A percentile compares a stretch with the other conserved stretches of the same genome.
phyloP scores from a whole-genome alignment of 2,329 filamentous ascomycete genomes.

The Ascochyta fabae region DNA sequence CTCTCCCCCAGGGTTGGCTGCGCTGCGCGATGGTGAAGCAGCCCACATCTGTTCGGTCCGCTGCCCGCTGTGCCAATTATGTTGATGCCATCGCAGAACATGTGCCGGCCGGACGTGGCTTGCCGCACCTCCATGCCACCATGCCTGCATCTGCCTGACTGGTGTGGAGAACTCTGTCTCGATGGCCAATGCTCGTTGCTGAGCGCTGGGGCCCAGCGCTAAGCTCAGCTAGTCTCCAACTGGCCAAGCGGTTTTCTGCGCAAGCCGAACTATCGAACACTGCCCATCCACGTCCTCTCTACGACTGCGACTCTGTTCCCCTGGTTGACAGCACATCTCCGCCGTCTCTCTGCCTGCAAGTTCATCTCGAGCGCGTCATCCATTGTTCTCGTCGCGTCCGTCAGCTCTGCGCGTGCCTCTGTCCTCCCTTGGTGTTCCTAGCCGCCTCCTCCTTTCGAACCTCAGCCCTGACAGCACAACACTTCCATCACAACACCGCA shows the following conservation, averaged over 20 bases:
- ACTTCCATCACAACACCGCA: constrained; percentile 23
- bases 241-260: constrained; percentile 1
- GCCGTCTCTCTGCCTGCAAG: constrained; percentile 6
- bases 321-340: constrained; percentile 9
- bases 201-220: background rate
- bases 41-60: background rate
- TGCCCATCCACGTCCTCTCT: constrained; percentile 8
- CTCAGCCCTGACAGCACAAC: constrained; percentile 15
- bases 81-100: constrained; percentile 3
- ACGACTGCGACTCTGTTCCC: constrained; percentile 14
- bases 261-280: constrained; percentile 15
- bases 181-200: background rate
- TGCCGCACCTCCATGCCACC: constrained; percentile 13
- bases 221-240: background rate
- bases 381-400: constrained; percentile 28
- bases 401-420: constrained; percentile 17
- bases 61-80: constrained; percentile 2
- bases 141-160: constrained; percentile 2
- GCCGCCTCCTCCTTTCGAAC: constrained; percentile 18
- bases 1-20: background rate
- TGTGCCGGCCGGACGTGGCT: constrained; percentile 10
- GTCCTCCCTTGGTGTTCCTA: constrained; percentile 20
- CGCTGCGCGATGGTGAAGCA: background rate
- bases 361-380: constrained; percentile 10
- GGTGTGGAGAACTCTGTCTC: constrained; percentile 13